Percentiles rank a stretch among this genome's conserved stretches.
Evolutionary conservation across 768 basidiomycete species (phyloP).

Genomic region (Termitomyces sp.): DNA sequence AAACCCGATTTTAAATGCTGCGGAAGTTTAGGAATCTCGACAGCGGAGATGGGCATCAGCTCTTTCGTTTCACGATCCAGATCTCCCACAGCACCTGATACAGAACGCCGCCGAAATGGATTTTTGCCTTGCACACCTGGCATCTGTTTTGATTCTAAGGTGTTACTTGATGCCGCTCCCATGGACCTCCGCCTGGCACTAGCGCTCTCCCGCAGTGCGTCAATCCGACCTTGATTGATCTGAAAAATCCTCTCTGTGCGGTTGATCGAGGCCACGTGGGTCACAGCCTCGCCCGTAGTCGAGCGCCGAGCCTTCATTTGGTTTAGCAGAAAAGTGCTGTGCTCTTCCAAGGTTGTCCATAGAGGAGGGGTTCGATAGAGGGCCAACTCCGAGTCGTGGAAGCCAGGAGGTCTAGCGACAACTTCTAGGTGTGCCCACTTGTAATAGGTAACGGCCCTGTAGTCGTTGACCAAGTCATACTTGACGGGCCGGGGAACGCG

Average conservation of each 20-base stretch:
- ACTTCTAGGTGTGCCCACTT: conserved; percentile 2
- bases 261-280: conserved; percentile 2
- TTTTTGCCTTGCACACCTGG: conserved; percentile 9
- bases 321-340: not conserved
- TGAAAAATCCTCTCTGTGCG: conserved; percentile 9
- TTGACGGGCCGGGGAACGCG: not conserved
- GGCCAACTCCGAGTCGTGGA: conserved; percentile 21
- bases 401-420: not conserved
- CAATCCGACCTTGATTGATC: conserved; percentile 7
- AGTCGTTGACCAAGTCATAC: conserved; percentile 10
- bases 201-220: conserved; percentile 10
- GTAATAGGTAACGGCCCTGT: conserved; percentile 12
- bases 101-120: conserved; percentile 14
- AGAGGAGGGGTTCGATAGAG: conserved; percentile 33
- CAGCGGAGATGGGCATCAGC: conserved; percentile 20
- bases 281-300: not conserved
- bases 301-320: not conserved
- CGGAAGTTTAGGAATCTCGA: conserved; percentile 22
- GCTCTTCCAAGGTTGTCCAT: conserved; percentile 23
- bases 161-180: not conserved
- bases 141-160: not conserved
- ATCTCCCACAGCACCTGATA: not conserved
- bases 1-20: conserved; percentile 2
- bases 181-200: conserved; percentile 4
- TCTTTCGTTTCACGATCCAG: conserved; percentile 8